These are phyloP conservation scores for Neofusicoccum umdonicola DNA, from an alignment of 2,329 filamentous ascomycete genomes.

Conservation along the genomic window DNA sequence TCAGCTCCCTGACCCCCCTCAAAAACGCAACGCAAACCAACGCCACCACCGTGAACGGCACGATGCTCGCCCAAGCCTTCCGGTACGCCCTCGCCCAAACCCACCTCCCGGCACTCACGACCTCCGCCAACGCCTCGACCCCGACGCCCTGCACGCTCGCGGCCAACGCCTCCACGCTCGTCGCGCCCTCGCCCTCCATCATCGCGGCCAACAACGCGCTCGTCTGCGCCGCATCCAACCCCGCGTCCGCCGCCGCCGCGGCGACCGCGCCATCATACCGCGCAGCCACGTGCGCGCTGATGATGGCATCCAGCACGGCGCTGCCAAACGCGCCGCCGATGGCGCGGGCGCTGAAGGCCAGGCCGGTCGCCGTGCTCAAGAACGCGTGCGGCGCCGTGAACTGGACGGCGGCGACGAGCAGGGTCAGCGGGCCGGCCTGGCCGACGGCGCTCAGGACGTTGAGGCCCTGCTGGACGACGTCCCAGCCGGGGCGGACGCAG, in stretches of 20 bases:
- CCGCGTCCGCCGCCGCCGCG: background rate
- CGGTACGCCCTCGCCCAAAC: conserved; percentile 30
- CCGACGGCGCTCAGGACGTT: conserved; percentile 30
- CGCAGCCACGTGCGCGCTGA: conserved; percentile 26
- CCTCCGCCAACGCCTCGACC: conserved; percentile 23
- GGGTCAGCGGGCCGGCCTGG: conserved; percentile 29
- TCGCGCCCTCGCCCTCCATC: conserved; percentile 21
- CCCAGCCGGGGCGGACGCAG: conserved; percentile 27
- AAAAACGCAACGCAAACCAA: conserved; percentile 27
- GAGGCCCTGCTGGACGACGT: conserved; percentile 27
- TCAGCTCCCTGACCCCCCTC: conserved; percentile 29
- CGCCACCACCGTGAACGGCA: conserved; percentile 32
- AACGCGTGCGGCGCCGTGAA: conserved; percentile 32
- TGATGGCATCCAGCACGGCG: conserved; percentile 31
- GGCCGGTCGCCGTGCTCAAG: conserved; percentile 31
- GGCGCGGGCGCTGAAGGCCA: conserved; percentile 33
- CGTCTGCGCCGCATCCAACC: conserved; percentile 21
- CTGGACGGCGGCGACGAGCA: conserved; percentile 32
- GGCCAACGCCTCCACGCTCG: conserved; percentile 17
- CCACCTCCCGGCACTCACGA: conserved; percentile 30
- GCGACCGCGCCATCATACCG: conserved; percentile 21
- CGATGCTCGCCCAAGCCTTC: conserved; percentile 31
- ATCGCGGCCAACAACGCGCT: conserved; percentile 24
- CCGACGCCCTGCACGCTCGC: conserved; percentile 21
- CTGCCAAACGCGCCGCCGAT: conserved; percentile 34